Evolutionary conservation across 2,329 filamentous ascomycete genomes (phyloP), one percentile per base, ranked within the genome.

Genomic region (Penicillium occitanis): DNA sequence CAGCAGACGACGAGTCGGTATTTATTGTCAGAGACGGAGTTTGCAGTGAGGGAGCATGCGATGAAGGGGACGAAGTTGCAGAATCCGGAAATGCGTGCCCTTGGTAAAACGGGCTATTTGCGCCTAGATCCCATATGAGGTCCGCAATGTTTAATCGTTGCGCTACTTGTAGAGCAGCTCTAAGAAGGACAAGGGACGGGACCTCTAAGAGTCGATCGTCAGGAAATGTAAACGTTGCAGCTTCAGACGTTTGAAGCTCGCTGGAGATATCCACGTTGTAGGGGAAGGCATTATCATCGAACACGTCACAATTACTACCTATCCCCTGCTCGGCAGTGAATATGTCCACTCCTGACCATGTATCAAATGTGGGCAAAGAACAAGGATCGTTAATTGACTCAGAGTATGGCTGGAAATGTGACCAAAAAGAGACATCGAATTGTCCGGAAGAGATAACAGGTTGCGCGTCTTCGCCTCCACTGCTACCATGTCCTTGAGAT

Each of bases 91-190:
- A 55, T 19, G 28, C 19, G 17, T 55, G 17, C n/a, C 50, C 50
- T n/a, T 33, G 50, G 64, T 72, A 73, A 73, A 87, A 86, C 3
- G 83, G 82, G 1, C 84, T 86, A 30, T 75, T 71, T 25, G 81
- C 78, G 17, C 78, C 73, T 3, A 85, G 71, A 13, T 79, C 78
- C 83, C 83, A 87, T 55, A 85, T 72, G 19, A 75, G 64, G 0
- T 77, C 72, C 1, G 72, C 73, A 63, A 78, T 78, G 46, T 81
- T 80, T 17, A 87, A 74, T 1, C 84, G 80, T 6, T 72, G 70
- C 1, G 84, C 82, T 50, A 87, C 81, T 55, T 80, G 80, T 61
- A 82, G 68, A 35, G 83, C 73, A 0, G 80, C 84, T 30, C 78
- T 80, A 44, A 87, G 73, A 3, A 87, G 50, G 37, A 37, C 55